Conservation (phyloP, 2,329 filamentous ascomycete genomes). For the Aspergillus niger region DNA sequence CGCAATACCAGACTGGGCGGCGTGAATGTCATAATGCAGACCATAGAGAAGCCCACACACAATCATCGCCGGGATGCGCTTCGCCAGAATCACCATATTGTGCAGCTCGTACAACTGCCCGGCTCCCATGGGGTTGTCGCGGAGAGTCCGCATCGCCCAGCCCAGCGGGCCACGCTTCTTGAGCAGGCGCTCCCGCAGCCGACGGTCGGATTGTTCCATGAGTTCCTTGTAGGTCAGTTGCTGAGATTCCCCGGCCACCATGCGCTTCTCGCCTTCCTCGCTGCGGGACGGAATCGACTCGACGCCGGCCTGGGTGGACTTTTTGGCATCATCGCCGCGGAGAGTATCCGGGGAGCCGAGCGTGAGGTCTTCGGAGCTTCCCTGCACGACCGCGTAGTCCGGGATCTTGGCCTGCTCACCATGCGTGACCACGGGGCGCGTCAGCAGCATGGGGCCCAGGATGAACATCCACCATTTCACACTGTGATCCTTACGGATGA, state of each 20-base stretch:
- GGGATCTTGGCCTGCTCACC: slow-evolving; percentile 63
- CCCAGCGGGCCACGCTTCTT: slow-evolving; percentile 68
- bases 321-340: slow-evolving; percentile 54
- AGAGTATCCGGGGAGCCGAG: slow-evolving; percentile 13
- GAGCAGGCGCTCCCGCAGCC: slow-evolving; percentile 65
- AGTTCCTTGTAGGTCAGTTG: slow-evolving; percentile 65
- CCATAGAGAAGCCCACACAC: slow-evolving; percentile 69
- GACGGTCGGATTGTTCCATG: slow-evolving; percentile 57
- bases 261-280: slow-evolving; percentile 38
- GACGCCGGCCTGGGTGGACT: slow-evolving; percentile 28
- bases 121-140: slow-evolving; percentile 70
- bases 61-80: slow-evolving; percentile 69
- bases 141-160: slow-evolving; percentile 79
- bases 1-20: slow-evolving; percentile 68
- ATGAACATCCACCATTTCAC: slow-evolving; percentile 66
- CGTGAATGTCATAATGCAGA: slow-evolving; percentile 79
- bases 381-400: slow-evolving; percentile 76
- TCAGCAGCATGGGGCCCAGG: slow-evolving; percentile 65
- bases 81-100: slow-evolving; percentile 66
- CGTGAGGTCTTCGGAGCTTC: slow-evolving; percentile 34
- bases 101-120: slow-evolving; percentile 73
- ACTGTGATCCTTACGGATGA: slow-evolving; percentile 68
- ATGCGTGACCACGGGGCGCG: slow-evolving; percentile 57
- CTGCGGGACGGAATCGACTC: slow-evolving; percentile 12
- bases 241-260: slow-evolving; percentile 51